Evolutionary conservation across 257 asterid genomes (phyloP), one percentile per base, ranked within the genome.

Genomic region (Fraxinus quadrangulata): DNA sequence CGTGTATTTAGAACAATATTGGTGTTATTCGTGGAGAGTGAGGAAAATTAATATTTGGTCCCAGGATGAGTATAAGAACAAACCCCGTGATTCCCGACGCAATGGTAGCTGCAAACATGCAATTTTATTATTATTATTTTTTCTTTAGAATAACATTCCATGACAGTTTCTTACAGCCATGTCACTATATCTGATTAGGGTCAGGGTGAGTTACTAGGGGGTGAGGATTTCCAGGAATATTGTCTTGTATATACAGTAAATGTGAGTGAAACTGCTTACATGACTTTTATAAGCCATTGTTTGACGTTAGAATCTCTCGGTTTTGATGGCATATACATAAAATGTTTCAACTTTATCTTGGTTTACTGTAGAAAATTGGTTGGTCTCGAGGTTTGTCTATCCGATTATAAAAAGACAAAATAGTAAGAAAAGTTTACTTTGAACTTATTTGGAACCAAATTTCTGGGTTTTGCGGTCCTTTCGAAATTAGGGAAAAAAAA

Each of bases 61-160:
- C 86, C 77, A 80, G 9, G 74, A 65, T 80, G 74, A 79, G 87
- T 78, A 81, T 79, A 73, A 81, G 91, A 80, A 84, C 89, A 90
- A 84, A 75, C 72, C 87, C 94, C 94, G 92, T 88, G 94, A 90
- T 90, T 90, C 94, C 90, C 92, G 92, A 85, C 92, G 92, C 85
- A 87, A 85, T 84, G 91, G 92, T 81, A 88, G 92, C 92, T 86
- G 92, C 86, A 87, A 86, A 67, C 84, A 82, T 86, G 86, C 88
- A 81, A 47, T 70, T 75, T 36, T 28, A n/a, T 81, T 74, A 47
- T 81, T 47, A 66, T 74, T 47, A 21, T 79, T 74, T 59, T 47
- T 42, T 42, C 49, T 11, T 40, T 40, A 40, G 16, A 40, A 40
- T 40, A 40, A 40, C 49, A 40, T 40, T 42, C 49, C 49, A 42